Conservation (phyloP, 495 filamentous ascomycete species). For the Mytilinidion resinicola region DNA sequence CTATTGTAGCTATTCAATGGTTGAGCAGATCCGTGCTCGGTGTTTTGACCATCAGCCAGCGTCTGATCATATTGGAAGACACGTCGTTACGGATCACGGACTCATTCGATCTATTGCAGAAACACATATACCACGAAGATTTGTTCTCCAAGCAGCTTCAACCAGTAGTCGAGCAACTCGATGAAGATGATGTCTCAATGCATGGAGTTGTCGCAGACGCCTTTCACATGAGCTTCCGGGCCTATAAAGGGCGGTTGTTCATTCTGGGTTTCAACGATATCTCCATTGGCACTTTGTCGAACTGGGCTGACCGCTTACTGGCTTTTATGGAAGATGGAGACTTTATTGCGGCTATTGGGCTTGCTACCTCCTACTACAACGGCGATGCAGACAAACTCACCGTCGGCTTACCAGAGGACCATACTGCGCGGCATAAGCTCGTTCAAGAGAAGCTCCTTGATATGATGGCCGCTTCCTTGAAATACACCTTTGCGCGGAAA, state of each 20-base stretch:
- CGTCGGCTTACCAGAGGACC: conserved; percentile 85
- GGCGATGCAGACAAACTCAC: conserved; percentile 87
- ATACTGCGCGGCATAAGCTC: conserved; percentile 64
- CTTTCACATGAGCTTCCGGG: conserved; percentile 93
- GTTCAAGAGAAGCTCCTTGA: conserved; percentile 85
- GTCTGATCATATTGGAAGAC: conserved; percentile 88
- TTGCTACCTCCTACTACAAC: conserved; percentile 87
- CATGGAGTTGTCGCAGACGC: conserved; percentile 96
- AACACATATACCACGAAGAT: conserved; percentile 87
- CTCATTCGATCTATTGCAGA: conserved; percentile 83
- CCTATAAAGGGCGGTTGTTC: conserved; percentile 91
- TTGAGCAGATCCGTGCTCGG: conserved; percentile 87
- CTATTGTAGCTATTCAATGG: conserved; percentile 97
- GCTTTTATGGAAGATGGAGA: conserved; percentile 94
- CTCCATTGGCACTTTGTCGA: conserved; percentile 82
- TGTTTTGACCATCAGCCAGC: conserved; percentile 86
- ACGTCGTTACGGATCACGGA: conserved; percentile 82
- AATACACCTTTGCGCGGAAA: conserved; percentile 61
- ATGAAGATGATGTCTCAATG: conserved; percentile 82
- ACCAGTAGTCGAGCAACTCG: conserved; percentile 75
- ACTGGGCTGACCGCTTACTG: conserved; percentile 97
- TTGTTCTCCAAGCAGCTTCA: conserved; percentile 80
- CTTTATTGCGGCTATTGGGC: conserved; percentile 80
- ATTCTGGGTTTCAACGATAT: conserved; percentile 85
- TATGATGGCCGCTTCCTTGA: conserved; percentile 89